phyloP scores from a whole-genome alignment of 2,329 filamentous ascomycete species.

The Beauveria rudraprayagi region DNA sequence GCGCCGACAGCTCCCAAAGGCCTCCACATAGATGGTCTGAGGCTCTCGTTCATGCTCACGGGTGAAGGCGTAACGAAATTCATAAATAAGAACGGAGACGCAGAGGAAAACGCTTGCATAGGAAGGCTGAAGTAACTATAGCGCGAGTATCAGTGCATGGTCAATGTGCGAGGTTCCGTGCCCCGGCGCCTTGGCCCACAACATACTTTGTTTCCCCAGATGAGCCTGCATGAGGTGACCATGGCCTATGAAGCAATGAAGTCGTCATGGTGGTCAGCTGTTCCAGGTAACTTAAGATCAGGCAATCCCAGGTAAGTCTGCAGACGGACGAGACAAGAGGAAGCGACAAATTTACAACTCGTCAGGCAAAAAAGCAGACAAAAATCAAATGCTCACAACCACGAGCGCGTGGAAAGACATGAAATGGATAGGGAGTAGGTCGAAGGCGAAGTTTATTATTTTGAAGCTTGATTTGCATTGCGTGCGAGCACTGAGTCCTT shows the following conservation, averaged over 20 bases:
- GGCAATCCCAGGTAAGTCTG: not conserved
- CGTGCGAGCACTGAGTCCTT: not conserved
- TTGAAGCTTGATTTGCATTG: not conserved
- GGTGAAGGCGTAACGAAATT: constrained; percentile 11
- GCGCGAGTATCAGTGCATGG: not conserved
- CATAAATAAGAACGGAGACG: constrained; percentile 15
- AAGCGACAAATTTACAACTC: not conserved
- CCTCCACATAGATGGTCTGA: not conserved
- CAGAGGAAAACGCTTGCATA: constrained; percentile 10
- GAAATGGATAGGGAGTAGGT: not conserved
- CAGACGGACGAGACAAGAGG: not conserved
- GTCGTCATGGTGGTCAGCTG: not conserved
- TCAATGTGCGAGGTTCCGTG: not conserved
- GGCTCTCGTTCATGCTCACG: not conserved
- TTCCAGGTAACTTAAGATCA: not conserved
- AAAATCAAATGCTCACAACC: not conserved
- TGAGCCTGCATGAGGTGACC: constrained; percentile 3
- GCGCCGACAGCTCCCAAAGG: not conserved
- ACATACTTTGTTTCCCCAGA: constrained; percentile 8
- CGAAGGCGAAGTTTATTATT: not conserved
- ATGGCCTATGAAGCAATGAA: constrained; percentile 5
- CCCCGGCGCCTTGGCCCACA: too few relatives aligned
- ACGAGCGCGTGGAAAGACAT: not conserved
- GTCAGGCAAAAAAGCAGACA: not conserved
- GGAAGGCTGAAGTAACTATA: constrained; percentile 27